A percentile compares a stretch with the other conserved stretches of the same genome.
Evolutionary conservation across 1,284 basidiomycete species (phyloP).

Genomic region (Rhodotorula sp.): DNA sequence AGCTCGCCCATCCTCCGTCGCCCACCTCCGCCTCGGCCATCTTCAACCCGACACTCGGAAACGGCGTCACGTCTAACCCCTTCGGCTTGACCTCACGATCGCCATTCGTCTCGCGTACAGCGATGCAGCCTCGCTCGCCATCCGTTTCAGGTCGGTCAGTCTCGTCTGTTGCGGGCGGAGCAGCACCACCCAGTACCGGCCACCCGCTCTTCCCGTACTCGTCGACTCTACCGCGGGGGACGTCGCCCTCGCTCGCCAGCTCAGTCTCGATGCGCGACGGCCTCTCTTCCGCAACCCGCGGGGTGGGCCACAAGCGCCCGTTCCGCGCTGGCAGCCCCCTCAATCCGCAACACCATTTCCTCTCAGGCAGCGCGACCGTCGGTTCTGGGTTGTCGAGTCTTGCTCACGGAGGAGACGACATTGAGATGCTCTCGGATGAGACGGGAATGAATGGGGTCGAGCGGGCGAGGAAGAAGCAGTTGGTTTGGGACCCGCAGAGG

Average conservation of each 20-base stretch:
- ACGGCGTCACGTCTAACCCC: conserved; percentile 12
- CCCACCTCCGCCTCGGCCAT: conserved; percentile 10
- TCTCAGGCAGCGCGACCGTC: conserved; percentile 2
- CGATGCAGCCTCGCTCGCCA: background rate
- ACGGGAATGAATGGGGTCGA: conserved; percentile 9
- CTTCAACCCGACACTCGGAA: conserved; percentile 13
- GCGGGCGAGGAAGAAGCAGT: conserved; percentile 39
- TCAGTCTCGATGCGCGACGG: conserved; percentile 23
- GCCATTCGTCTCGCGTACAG: conserved; percentile 20
- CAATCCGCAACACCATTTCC: background rate
- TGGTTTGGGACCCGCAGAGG: conserved; percentile 41
- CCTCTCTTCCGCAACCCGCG: conserved; percentile 9
- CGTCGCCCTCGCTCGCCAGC: conserved; percentile 6
- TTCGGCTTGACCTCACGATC: conserved; percentile 34
- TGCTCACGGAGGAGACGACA: background rate
- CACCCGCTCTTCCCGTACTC: conserved; percentile 39
- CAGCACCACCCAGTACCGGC: background rate
- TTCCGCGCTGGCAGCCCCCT: background rate
- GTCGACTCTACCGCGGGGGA: conserved; percentile 28
- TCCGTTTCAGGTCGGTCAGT: background rate
- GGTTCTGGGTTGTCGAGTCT: background rate
- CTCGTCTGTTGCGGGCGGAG: background rate
- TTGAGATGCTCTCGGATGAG: conserved; percentile 1
- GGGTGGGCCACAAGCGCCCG: background rate
- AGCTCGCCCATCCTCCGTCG: conserved; percentile 23